A percentile compares a stretch with the other conserved stretches of the same genome.
Evolutionary conservation across 2,329 filamentous ascomycete genomes (phyloP).

Genomic region (Cercospora janseana): DNA sequence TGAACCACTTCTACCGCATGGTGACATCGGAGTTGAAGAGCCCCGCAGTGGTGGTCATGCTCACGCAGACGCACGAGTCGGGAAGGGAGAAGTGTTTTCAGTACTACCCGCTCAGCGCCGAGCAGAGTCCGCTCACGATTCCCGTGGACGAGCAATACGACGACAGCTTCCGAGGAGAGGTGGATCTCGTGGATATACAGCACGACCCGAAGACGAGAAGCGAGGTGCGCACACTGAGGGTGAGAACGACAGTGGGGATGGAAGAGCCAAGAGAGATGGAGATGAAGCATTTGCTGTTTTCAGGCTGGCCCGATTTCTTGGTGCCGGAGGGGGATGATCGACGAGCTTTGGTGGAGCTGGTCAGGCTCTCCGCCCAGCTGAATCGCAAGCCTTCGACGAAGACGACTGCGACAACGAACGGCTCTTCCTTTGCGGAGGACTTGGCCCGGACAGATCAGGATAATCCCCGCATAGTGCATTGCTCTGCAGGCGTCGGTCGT

Average conservation of each 20-base stretch:
- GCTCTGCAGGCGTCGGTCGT: conserved; percentile 86
- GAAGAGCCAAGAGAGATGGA: conserved; percentile 53
- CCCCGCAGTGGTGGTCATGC: conserved; percentile 81
- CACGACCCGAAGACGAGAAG: conserved; percentile 59
- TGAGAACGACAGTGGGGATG: conserved; percentile 44
- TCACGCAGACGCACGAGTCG: conserved; percentile 82
- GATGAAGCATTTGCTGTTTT: conserved; percentile 83
- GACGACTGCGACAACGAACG: conserved; percentile 19
- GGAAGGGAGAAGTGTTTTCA: conserved; percentile 79
- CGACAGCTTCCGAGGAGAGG: conserved; percentile 61
- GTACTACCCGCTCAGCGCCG: conserved; percentile 61
- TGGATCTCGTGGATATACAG: conserved; percentile 59
- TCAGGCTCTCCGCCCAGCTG: conserved; percentile 62
- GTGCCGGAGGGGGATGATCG: conserved; percentile 70
- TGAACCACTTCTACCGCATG: conserved; percentile 93
- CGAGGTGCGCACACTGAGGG: conserved; percentile 70
- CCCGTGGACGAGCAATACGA: conserved; percentile 26
- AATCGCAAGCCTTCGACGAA: conserved; percentile 42
- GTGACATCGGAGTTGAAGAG: conserved; percentile 60
- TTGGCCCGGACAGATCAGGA: conserved; percentile 30
- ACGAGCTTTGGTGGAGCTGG: conserved; percentile 65
- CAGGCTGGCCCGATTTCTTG: conserved; percentile 85
- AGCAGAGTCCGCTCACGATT: conserved; percentile 33
- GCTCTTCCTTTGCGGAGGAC: conserved; percentile 30
- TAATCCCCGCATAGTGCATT: conserved; percentile 70